A percentile compares a stretch with the other conserved stretches of the same genome.
Evolutionary conservation across 768 basidiomycete genomes (phyloP).

Genomic region (Lactifluus pinguis): DNA sequence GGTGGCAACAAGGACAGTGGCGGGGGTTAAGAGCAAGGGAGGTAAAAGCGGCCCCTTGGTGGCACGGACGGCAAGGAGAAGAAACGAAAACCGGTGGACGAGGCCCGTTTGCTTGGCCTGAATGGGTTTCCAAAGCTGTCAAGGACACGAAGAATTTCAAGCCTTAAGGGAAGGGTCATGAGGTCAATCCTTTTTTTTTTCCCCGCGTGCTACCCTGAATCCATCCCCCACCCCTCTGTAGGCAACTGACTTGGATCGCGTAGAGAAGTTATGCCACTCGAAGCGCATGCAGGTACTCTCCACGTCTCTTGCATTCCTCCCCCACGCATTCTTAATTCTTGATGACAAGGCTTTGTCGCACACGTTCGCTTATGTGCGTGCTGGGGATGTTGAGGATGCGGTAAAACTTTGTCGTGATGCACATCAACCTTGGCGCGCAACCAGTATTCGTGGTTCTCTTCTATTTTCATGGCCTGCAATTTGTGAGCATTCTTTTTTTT

Average conservation of each 20-base stretch:
- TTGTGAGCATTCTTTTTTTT: slow-evolving; percentile 41
- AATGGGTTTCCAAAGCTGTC: slow-evolving; percentile 77
- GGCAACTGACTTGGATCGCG: slow-evolving; percentile 70
- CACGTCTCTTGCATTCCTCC: background rate
- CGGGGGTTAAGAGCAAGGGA: slow-evolving; percentile 26
- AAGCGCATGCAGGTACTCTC: slow-evolving; percentile 72
- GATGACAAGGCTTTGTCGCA: slow-evolving; percentile 65
- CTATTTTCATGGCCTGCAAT: slow-evolving; percentile 71
- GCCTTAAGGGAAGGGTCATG: slow-evolving; percentile 72
- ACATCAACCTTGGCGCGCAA: slow-evolving; percentile 88
- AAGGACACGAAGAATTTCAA: slow-evolving; percentile 70
- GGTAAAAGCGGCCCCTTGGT: slow-evolving; percentile 21
- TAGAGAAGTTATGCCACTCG: slow-evolving; percentile 85
- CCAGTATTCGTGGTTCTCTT: slow-evolving; percentile 75
- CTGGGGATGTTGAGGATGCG: slow-evolving; percentile 79
- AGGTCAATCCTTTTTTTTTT: slow-evolving; percentile 39
- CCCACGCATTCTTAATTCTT: background rate
- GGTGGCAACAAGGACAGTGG: background rate
- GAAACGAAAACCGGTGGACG: slow-evolving; percentile 52
- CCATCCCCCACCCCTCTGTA: slow-evolving; percentile 24
- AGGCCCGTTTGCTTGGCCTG: slow-evolving; percentile 59
- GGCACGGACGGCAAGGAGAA: slow-evolving; percentile 31
- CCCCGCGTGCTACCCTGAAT: too few relatives aligned
- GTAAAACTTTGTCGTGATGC: slow-evolving; percentile 71
- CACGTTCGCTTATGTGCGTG: slow-evolving; percentile 72